Base-by-base conservation (phyloP, 768 basidiomycete genomes). In the Rhodotorula graminis region DNA sequence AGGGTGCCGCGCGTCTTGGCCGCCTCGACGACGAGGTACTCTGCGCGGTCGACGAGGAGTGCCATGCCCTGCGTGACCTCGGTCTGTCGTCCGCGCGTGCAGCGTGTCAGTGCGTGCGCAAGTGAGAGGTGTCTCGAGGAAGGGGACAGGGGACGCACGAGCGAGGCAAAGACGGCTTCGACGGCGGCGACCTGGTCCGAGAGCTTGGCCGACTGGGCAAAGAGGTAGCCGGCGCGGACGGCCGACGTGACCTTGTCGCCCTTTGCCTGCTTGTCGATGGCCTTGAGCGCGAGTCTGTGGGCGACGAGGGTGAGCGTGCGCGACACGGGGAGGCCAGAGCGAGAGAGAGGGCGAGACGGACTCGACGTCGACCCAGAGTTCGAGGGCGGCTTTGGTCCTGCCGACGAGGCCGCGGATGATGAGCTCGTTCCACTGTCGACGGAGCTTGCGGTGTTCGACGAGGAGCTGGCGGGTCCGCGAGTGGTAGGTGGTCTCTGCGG, bases 341-440 rank as follows among this genome's bases (percentile, higher is more conserved):
- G 49, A 9, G 6, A 53, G 56, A 27, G n/a, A n/a, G 2, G 29
- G 31, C n/a, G n/a, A n/a, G 16, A 46, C 75, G 56, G 47, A 70
- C 72, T 76, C 75, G 59, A 76, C 57, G 40, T 76, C 75, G 27
- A 50, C 67, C 75, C 71, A 76, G 9, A 76, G 33, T 29, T 76
- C 75, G 31, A 73, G 60, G 10, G 64, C 69, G 7, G 71, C 75
- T 55, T 67, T 70, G 0, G 63, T 60, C 27, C 72, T 33, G 11
- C 61, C 69, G 0, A 76, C 64, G 46, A 67, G 64, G 9, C 75
- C 75, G 6, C 75, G 57, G 29, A 76, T 65, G 46, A 76, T 71
- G 25, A 76, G 65, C 56, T 76, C 69, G 44, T 53, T 73, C 71
- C 71, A 76, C 29, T 64, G 56, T 18, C 59, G 31, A 31, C 72